These are phyloP conservation scores for Ogataea pilisensis DNA, from an alignment of 805 yeast genomes.

Conservation along the genomic window DNA sequence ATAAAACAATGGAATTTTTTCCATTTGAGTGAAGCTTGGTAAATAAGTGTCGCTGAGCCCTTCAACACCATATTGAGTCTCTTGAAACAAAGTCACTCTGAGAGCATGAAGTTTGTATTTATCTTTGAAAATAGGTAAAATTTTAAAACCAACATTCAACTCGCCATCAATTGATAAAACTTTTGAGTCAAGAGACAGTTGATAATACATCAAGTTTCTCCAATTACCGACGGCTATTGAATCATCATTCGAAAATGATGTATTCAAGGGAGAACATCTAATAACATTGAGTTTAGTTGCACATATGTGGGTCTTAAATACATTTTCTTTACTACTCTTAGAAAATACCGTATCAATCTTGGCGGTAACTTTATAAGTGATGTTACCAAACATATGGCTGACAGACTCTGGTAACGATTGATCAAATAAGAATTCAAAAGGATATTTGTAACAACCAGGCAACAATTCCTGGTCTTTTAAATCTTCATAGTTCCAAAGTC, in stretches of 20 bases:
- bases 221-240: slow-evolving; percentile 29
- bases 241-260: slow-evolving; percentile 6
- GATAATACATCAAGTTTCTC: slow-evolving; percentile 28
- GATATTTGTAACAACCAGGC: slow-evolving; percentile 22
- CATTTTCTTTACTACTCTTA: background rate
- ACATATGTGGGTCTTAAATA: slow-evolving; percentile 5
- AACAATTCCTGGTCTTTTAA: slow-evolving; percentile 3
- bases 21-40: slow-evolving; percentile 8
- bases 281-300: slow-evolving; percentile 10
- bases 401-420: slow-evolving; percentile 22
- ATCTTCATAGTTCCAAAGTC: slow-evolving; percentile 6
- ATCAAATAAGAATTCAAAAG: slow-evolving; percentile 26
- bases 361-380: slow-evolving; percentile 16
- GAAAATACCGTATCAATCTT: slow-evolving; percentile 5
- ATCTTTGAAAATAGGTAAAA: slow-evolving; percentile 21
- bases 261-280: slow-evolving; percentile 12
- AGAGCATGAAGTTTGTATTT: slow-evolving; percentile 21
- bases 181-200: slow-evolving; percentile 18
- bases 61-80: slow-evolving; percentile 11
- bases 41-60: slow-evolving; percentile 3
- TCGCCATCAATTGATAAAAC: slow-evolving; percentile 15
- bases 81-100: slow-evolving; percentile 22
- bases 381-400: slow-evolving; percentile 17
- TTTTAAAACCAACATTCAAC: slow-evolving; percentile 14
- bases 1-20: slow-evolving; percentile 15